Base-by-base conservation (phyloP, 768 basidiomycete species). In the Serendipita sp. region DNA sequence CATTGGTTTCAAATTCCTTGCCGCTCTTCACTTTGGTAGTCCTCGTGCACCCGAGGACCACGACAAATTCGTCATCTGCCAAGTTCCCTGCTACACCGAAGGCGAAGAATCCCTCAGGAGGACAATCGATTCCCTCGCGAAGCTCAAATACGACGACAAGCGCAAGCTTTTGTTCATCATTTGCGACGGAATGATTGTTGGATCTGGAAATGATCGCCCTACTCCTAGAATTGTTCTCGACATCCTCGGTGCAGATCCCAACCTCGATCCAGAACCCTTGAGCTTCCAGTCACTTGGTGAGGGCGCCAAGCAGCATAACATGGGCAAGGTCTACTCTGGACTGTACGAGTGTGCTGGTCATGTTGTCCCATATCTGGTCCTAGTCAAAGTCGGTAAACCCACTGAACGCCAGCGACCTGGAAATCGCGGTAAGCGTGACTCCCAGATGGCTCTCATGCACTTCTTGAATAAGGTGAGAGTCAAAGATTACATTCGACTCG, bases 31-130 rank as follows among this genome's bases (percentile, higher is more conserved):
- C 74, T 91, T 96, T 71, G 82, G 83, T 53, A 75, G 85, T 2
- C 73, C 83, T 16, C 83, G 91, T 64, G 87, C 88, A 3, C 93
- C 92, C 0, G 93, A 95, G 74, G 88, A 93, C 69, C 91, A 93
- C 71, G 92, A 96, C 77, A 95, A 96, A 75, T 95, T 96, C 68
- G 88, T 96, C 67, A 91, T 95, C 69, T 97, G 94, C 72, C 95
- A 98, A 71, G 92, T 98, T 0, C 95, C 95, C 33, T 97, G 95
- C 81, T 98, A 98, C 72, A 98, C 95, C 2, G 95, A 98, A 79
- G 95, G 93, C 67, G 88, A 93, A 67, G 72, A 77, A 13, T 96
- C 91, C 3, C 77, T 98, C 62, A 81, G 88, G 58, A 79, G 78
- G 69, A 96, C 93, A 1, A 95, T 99, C 71, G 92, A 98, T 72